Evolutionary conservation across 768 basidiomycete genomes (phyloP).

Genomic region (Tylopilus felleus): DNA sequence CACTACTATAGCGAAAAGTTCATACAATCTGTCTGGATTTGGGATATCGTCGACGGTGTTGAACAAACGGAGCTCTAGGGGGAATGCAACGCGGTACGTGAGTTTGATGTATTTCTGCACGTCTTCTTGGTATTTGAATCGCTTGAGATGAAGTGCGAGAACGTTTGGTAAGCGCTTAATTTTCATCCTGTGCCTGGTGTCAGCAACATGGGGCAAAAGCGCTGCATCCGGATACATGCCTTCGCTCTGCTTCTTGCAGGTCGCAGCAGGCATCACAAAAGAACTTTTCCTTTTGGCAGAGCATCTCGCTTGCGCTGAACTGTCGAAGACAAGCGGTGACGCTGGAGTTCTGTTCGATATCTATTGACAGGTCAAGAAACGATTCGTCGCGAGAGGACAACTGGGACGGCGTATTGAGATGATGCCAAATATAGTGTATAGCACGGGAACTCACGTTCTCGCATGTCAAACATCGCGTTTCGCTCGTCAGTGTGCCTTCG

Average conservation of each 20-base stretch:
- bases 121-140: constrained; percentile 98
- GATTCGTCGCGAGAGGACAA: constrained; percentile 92
- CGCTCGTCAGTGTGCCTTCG: constrained; percentile 91
- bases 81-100: constrained; percentile 95
- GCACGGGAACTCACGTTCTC: constrained; percentile 70
- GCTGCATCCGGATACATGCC: constrained; percentile 44
- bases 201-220: constrained; percentile 6
- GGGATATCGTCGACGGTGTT: constrained; percentile 94
- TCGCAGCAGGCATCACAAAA: constrained; percentile 98
- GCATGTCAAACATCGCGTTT: constrained; percentile 96
- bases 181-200: constrained; percentile 73
- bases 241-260: constrained; percentile 95
- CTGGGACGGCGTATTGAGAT: constrained; percentile 36
- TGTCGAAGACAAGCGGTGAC: constrained; percentile 94
- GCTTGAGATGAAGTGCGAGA: constrained; percentile 92
- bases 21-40: constrained; percentile 89
- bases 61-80: constrained; percentile 90
- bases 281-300: constrained; percentile 97
- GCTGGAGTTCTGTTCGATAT: constrained; percentile 97
- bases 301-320: constrained; percentile 98
- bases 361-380: constrained; percentile 97
- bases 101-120: constrained; percentile 90
- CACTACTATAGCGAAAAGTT: constrained; percentile 96
- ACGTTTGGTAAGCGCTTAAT: constrained; percentile 95
- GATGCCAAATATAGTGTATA: constrained; percentile 2